phyloP scores from a whole-genome alignment of 2,329 filamentous ascomycete genomes.

The Colletotrichum gigasporum region DNA sequence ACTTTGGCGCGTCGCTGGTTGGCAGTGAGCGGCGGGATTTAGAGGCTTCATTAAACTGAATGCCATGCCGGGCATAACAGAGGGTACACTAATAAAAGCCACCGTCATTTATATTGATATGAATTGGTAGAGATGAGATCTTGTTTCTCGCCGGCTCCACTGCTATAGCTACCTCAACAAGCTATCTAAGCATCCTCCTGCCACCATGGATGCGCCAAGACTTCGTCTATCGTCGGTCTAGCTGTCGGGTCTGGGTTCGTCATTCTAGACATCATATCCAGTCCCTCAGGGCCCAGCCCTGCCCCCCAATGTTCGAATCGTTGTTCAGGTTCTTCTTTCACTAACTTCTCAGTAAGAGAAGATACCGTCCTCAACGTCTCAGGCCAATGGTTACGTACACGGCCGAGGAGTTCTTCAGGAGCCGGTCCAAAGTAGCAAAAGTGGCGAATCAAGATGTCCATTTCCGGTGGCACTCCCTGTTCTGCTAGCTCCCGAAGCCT shows the following conservation, averaged over 20 bases:
- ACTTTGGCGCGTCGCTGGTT: too few species aligned
- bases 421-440: background rate
- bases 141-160: too few species aligned
- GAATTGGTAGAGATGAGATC: too few species aligned
- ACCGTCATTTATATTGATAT: too few species aligned
- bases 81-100: too few species aligned
- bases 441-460: background rate
- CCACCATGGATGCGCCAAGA: background rate
- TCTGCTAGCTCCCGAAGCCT: background rate
- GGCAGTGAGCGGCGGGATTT: too few species aligned
- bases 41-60: too few species aligned
- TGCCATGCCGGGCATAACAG: too few species aligned
- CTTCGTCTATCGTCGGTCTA: background rate
- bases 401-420: background rate
- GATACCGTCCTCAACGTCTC: background rate
- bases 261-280: background rate
- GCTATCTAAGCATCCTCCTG: too few species aligned
- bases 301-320: background rate
- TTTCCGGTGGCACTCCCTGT: background rate
- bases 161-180: too few species aligned
- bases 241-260: background rate
- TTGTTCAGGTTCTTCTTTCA: background rate
- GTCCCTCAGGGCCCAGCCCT: background rate
- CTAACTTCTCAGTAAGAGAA: background rate
- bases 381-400: background rate